phyloP scores from a whole-genome alignment of 106 monocot genomes.

The Dendrobium nobile region DNA sequence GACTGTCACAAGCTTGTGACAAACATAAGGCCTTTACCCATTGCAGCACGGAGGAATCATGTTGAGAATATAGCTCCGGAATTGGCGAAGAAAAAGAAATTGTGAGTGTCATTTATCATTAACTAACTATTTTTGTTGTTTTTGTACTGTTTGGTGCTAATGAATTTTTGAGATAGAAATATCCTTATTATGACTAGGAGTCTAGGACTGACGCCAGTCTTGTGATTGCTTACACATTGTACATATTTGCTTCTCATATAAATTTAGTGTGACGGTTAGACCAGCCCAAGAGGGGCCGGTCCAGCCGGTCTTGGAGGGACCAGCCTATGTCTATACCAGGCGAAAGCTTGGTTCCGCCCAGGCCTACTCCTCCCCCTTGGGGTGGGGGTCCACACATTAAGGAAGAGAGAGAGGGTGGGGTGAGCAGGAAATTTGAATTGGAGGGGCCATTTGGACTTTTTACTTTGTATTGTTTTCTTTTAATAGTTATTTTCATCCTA shows the following conservation, averaged over 20 bases:
- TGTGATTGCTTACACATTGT: neutral
- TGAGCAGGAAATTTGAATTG: no score
- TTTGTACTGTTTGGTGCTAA: neutral
- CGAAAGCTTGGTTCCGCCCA: no score
- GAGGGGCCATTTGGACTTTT: no score
- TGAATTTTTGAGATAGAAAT: neutral
- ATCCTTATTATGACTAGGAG: neutral
- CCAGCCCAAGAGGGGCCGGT: no score
- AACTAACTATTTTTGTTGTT: neutral
- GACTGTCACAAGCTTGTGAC: slow-evolving; percentile 80
- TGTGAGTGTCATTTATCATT: slow-evolving; percentile 40
- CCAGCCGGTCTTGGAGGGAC: no score
- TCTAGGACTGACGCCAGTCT: neutral
- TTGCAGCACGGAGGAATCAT: slow-evolving; percentile 39
- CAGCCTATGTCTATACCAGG: no score
- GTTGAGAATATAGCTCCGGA: slow-evolving; percentile 65
- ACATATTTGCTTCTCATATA: neutral
- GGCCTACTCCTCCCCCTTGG: no score
- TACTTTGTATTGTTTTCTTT: no score
- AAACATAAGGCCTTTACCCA: slow-evolving; percentile 51
- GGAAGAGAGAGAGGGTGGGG: no score
- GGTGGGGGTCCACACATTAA: no score
- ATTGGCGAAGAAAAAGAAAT: slow-evolving; percentile 49
- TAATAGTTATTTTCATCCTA: no score
- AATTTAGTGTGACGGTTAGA: neutral